A percentile compares a stretch with the other conserved stretches of the same genome.
These are phyloP conservation scores for Lepiota brunneoincarnata DNA, from an alignment of 768 basidiomycete species.

Conservation along the genomic window DNA sequence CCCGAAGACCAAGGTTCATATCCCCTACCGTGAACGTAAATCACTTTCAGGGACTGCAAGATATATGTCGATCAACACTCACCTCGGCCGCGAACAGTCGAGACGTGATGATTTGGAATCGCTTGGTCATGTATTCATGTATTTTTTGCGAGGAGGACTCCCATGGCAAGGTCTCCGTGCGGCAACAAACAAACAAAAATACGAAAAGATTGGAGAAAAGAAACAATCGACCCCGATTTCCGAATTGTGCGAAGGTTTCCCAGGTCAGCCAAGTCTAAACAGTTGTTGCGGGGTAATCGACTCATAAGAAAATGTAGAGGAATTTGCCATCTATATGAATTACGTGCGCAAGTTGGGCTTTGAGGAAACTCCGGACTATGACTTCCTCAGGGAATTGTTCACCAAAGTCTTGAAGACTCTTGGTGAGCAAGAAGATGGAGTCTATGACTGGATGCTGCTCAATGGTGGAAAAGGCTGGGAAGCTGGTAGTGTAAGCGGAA, in stretches of 20 bases:
- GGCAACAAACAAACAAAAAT: slow-evolving; percentile 99
- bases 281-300: neutral
- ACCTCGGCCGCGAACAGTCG: slow-evolving; percentile 92
- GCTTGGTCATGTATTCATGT: slow-evolving; percentile 99
- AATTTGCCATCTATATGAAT: slow-evolving; percentile 98
- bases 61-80: slow-evolving; percentile 99
- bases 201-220: slow-evolving; percentile 99
- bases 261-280: slow-evolving; percentile 52
- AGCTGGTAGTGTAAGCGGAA: slow-evolving; percentile 63
- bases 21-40: slow-evolving; percentile 99
- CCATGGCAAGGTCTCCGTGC: slow-evolving; percentile 99
- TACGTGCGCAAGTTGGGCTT: slow-evolving; percentile 98
- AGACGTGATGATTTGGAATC: slow-evolving; percentile 96
- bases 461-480: slow-evolving; percentile 97
- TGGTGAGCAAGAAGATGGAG: slow-evolving; percentile 86
- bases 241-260: slow-evolving; percentile 96
- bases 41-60: slow-evolving; percentile 94
- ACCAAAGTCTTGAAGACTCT: slow-evolving; percentile 84
- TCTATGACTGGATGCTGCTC: slow-evolving; percentile 96
- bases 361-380: slow-evolving; percentile 96
- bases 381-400: slow-evolving; percentile 95
- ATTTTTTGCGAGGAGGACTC: slow-evolving; percentile 92
- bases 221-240: slow-evolving; percentile 91
- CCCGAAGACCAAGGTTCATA: slow-evolving; percentile 96
- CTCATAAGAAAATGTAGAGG: slow-evolving; percentile 53